Base-by-base conservation (phyloP, 306 rosid genomes). In the Ammopiptanthus mongolicus region DNA sequence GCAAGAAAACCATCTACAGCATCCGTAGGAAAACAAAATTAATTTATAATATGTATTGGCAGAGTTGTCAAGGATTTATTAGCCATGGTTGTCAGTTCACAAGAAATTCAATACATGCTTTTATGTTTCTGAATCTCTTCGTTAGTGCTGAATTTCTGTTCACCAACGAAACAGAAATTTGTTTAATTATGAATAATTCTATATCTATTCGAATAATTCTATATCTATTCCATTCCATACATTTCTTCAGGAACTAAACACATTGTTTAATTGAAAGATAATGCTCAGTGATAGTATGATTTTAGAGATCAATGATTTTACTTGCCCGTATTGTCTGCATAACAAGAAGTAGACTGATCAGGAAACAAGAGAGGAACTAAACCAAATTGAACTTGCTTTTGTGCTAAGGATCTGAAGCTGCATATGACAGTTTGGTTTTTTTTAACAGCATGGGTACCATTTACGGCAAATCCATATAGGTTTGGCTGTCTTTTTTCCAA, bases 341-440 rank as follows among this genome's bases (percentile, higher is more conserved):
- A 37, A 70, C n/a, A 39, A 53, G 12, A 65, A 69, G 80, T 17
- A 42, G 5, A 57, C 11, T 15, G 2, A 51, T 15, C 17, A 22
- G 25, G 31, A 51, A 68, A 50, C 2, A 12, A 21, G 11, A 70
- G 59, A 70, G 36, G 37, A 78, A 77, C 57, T 23, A 82, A 64
- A 14, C 69, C 50, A 69, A 61, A 66, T 51, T 29, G 17, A 71
- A 77, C n/a, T n/a, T n/a, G n/a, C n/a, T n/a, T n/a, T n/a, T n/a
- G n/a, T n/a, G n/a, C n/a, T n/a, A n/a, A n/a, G n/a, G n/a, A n/a
- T n/a, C n/a, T n/a, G n/a, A n/a, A n/a, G n/a, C n/a, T n/a, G n/a
- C n/a, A n/a, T n/a, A n/a, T n/a, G n/a, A n/a, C n/a, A n/a, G n/a
- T n/a, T n/a, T n/a, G n/a, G n/a, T n/a, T n/a, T n/a, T n/a, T n/a